These are phyloP conservation scores for Bocquillonia castaneifolia DNA, from an alignment of 441 rosid genomes.

Conservation along the genomic window DNA sequence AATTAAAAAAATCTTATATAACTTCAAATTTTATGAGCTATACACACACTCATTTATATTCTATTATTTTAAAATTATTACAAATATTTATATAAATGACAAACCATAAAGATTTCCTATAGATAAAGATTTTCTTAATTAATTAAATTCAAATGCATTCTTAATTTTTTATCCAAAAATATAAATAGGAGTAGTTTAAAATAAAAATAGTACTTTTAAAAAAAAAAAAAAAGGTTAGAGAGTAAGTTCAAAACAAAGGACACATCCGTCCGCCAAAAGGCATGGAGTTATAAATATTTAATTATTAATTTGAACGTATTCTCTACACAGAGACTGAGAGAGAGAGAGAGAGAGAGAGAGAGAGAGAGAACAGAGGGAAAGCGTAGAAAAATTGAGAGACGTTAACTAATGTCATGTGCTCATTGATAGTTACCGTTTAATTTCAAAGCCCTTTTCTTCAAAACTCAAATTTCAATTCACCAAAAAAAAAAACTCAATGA, in stretches of 20 bases:
- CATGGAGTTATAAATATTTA: constrained; percentile 13
- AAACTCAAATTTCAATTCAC: constrained; percentile 25
- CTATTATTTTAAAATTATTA: no score
- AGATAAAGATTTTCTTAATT: no score
- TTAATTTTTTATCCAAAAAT: no score
- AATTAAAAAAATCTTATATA: no score
- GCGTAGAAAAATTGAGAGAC: constrained; percentile 31
- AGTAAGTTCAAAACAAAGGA: constrained; percentile 7
- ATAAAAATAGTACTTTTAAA: no score
- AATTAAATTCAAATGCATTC: no score
- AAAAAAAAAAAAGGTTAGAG: background rate
- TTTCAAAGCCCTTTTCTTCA: constrained; percentile 19
- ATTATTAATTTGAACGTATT: constrained; percentile 36
- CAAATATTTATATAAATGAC: no score
- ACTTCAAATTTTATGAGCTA: no score
- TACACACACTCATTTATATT: no score
- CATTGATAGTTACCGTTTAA: constrained; percentile 20
- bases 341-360: constrained; percentile 16
- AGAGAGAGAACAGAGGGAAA: background rate
- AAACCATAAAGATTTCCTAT: no score
- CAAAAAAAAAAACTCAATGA: background rate
- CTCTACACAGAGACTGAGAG: constrained; percentile 17
- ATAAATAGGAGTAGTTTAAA: no score
- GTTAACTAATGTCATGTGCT: constrained; percentile 38
- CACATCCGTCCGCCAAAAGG: background rate